These are phyloP conservation scores for Austroboletus novae-zelandiae DNA, from an alignment of 1,284 basidiomycete species.

Conservation along the genomic window DNA sequence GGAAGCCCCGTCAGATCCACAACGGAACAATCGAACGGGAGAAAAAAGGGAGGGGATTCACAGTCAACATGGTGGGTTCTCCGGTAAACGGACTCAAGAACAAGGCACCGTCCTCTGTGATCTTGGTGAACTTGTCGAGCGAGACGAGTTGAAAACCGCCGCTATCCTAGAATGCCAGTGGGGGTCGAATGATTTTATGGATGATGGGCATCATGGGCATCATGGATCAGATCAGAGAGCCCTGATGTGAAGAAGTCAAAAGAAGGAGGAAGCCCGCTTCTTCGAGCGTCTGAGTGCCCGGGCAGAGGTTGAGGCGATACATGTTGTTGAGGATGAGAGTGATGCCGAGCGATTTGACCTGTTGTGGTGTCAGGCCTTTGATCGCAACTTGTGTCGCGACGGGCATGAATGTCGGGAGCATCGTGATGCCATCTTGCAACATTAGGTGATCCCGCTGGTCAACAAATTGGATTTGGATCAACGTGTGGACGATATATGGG, in stretches of 20 bases:
- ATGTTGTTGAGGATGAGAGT: constrained; percentile 84
- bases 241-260: too few species aligned
- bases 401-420: constrained; percentile 87
- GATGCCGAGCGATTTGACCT: constrained; percentile 76
- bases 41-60: constrained; percentile 35
- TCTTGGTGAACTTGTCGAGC: constrained; percentile 76
- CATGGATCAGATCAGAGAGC: too few species aligned
- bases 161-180: constrained; percentile 69
- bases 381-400: constrained; percentile 87
- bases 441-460: too few species aligned
- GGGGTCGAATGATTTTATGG: not conserved
- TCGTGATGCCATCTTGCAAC: constrained; percentile 70
- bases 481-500: too few species aligned
- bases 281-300: constrained; percentile 68
- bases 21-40: not conserved
- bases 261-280: constrained; percentile 48
- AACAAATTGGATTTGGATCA: too few species aligned
- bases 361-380: constrained; percentile 81
- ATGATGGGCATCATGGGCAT: not conserved
- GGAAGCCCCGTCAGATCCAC: constrained; percentile 1
- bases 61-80: constrained; percentile 80
- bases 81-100: constrained; percentile 82
- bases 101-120: constrained; percentile 82
- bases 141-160: constrained; percentile 87
- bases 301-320: constrained; percentile 79